These are phyloP conservation scores for Dendrostoma leiphaemia DNA, from an alignment of 2,329 filamentous ascomycete genomes.

Conservation along the genomic window DNA sequence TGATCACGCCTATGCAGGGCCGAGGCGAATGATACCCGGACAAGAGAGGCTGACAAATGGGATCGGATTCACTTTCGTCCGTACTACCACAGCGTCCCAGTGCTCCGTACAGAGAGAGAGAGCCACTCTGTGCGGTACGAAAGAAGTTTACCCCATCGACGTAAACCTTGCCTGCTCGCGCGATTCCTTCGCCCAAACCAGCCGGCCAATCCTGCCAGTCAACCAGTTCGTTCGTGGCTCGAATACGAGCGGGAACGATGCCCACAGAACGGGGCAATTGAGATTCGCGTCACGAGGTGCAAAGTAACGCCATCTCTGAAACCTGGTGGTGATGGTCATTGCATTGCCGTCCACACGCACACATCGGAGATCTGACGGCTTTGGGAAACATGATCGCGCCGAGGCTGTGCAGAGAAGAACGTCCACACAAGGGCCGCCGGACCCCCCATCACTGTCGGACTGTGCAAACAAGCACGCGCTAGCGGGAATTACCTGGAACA, in stretches of 20 bases:
- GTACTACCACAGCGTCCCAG: no score
- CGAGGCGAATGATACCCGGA: neutral
- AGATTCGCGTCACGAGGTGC: constrained; percentile 15
- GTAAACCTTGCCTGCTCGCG: no score
- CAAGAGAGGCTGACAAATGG: neutral
- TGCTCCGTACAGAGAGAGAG: no score
- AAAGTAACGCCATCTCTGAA: constrained; percentile 14
- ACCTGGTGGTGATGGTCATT: constrained; percentile 17
- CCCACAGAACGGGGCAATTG: neutral
- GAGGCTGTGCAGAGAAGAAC: constrained; percentile 18
- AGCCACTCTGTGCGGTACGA: no score
- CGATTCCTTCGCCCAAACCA: no score
- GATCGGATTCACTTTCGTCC: no score
- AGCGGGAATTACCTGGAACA: constrained; percentile 7
- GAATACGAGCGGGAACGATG: neutral
- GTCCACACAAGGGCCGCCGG: neutral
- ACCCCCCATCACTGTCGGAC: no score
- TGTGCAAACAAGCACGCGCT: constrained; percentile 1
- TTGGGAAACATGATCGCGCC: constrained; percentile 16
- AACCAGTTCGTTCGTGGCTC: no score
- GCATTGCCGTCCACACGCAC: constrained; percentile 17
- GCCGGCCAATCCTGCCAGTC: no score
- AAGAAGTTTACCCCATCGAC: no score
- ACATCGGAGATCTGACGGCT: constrained; percentile 18
- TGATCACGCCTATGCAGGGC: neutral